Percentiles rank a stretch among this genome's conserved stretches.
Evolutionary conservation across 805 yeast genomes (phyloP).

Genomic region (Barnettozyma pratensis): DNA sequence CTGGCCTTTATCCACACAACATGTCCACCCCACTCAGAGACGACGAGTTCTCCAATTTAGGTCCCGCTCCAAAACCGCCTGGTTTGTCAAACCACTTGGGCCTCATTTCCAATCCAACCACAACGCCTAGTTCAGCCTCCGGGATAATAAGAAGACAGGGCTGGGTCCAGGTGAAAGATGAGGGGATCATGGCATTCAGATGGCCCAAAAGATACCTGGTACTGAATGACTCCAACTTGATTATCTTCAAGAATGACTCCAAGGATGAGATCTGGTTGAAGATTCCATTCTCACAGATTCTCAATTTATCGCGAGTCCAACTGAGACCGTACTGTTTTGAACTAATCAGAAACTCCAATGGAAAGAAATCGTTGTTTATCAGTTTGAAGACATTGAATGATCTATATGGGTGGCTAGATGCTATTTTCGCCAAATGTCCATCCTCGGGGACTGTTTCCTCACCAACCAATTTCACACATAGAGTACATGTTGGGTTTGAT

Average conservation of each 20-base stretch:
- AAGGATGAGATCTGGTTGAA: slow-evolving; percentile 43
- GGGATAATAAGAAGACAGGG: slow-evolving; percentile 45
- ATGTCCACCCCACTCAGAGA: slow-evolving; percentile 35
- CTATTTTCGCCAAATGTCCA: slow-evolving; percentile 74
- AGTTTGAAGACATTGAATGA: slow-evolving; percentile 77
- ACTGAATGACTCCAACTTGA: slow-evolving; percentile 67
- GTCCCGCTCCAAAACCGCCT: slow-evolving; percentile 52
- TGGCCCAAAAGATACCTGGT: slow-evolving; percentile 91
- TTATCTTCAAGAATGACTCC: slow-evolving; percentile 66
- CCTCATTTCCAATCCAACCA: slow-evolving; percentile 27
- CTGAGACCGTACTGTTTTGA: slow-evolving; percentile 79
- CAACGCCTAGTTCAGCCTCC: slow-evolving; percentile 7
- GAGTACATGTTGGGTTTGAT: slow-evolving; percentile 84
- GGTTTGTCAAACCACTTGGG: slow-evolving; percentile 1
- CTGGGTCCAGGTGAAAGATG: slow-evolving; percentile 91
- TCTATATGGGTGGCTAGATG: slow-evolving; percentile 85
- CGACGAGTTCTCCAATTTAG: slow-evolving; percentile 46
- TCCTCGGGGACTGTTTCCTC: slow-evolving; percentile 64
- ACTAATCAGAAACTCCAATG: slow-evolving; percentile 38
- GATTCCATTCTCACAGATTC: slow-evolving; percentile 53
- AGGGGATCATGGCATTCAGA: slow-evolving; percentile 80
- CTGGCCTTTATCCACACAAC: slow-evolving; percentile 5
- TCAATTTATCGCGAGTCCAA: slow-evolving; percentile 62
- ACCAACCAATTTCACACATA: slow-evolving; percentile 93
- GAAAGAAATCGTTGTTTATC: slow-evolving; percentile 60